Evolutionary conservation across 176 grass and related monocot genomes (phyloP).

Genomic region (Bonia amplexicaulis): DNA sequence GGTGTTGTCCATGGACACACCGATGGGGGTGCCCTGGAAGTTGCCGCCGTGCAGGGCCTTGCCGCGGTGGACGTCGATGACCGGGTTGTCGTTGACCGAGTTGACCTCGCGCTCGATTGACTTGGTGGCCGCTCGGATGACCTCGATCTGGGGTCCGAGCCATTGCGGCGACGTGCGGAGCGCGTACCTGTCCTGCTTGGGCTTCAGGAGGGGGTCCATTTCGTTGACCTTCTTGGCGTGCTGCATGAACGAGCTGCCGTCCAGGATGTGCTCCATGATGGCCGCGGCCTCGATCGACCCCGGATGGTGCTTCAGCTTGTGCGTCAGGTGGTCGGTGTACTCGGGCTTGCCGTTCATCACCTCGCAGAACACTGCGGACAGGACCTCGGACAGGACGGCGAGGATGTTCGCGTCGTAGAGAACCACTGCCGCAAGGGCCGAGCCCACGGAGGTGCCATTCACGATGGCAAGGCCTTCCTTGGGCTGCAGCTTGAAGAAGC

Average conservation of each 20-base stretch:
- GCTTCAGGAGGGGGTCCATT: conserved; percentile 61
- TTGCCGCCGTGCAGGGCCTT: conserved; percentile 78
- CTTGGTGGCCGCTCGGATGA: conserved; percentile 67
- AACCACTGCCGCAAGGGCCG: conserved; percentile 59
- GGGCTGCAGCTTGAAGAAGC: conserved; percentile 74
- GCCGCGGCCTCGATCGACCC: conserved; percentile 82
- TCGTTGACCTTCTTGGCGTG: conserved; percentile 62
- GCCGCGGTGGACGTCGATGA: conserved; percentile 70
- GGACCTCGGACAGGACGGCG: conserved; percentile 50
- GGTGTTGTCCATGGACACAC: conserved; percentile 86
- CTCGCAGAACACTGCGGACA: conserved; percentile 72
- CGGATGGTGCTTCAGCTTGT: conserved; percentile 88
- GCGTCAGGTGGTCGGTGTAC: conserved; percentile 75
- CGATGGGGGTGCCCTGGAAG: conserved; percentile 81
- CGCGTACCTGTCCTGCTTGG: conserved; percentile 76
- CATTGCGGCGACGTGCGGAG: conserved; percentile 90
- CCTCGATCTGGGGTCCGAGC: conserved; percentile 81
- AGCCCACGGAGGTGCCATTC: conserved; percentile 76
- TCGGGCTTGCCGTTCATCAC: conserved; percentile 87
- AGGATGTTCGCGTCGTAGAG: conserved; percentile 75
- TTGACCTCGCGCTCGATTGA: conserved; percentile 88
- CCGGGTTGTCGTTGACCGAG: conserved; percentile 80
- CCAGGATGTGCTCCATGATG: conserved; percentile 78
- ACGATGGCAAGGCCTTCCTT: conserved; percentile 86
- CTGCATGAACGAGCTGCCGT: conserved; percentile 68